phyloP scores from a whole-genome alignment of 1,284 basidiomycete species.

The Leccinum fuscescens region DNA sequence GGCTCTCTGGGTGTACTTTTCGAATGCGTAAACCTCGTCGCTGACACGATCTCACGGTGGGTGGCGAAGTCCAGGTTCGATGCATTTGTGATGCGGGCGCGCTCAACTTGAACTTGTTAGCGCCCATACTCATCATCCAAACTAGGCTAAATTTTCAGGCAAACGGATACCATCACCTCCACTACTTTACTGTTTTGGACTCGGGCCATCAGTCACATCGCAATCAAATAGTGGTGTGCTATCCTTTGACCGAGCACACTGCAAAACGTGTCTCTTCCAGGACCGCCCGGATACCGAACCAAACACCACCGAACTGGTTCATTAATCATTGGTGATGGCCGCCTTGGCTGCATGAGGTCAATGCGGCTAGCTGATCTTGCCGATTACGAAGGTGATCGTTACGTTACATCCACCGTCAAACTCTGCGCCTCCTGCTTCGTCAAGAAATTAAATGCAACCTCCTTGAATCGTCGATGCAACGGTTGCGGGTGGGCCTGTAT shows the following conservation, averaged over 20 bases:
- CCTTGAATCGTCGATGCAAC: constrained; percentile 3
- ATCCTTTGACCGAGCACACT: neutral
- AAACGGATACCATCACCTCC: neutral
- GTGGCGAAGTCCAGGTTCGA: no score
- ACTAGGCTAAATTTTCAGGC: neutral
- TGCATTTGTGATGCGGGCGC: no score
- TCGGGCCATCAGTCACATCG: neutral
- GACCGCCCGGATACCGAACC: neutral
- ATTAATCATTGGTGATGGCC: neutral
- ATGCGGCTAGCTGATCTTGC: constrained; percentile 1
- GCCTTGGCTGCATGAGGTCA: constrained; percentile 4
- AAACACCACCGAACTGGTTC: constrained; percentile 12
- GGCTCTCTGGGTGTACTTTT: no score
- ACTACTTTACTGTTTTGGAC: neutral
- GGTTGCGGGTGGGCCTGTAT: constrained; percentile 1
- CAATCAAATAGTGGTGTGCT: neutral
- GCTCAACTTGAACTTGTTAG: neutral
- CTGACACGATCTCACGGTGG: no score
- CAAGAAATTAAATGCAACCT: constrained; percentile 8
- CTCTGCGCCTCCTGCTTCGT: neutral
- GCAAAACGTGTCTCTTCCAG: neutral
- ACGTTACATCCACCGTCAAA: constrained; percentile 1
- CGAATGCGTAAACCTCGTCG: no score
- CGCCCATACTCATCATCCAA: neutral
- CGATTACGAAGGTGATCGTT: constrained; percentile 17